Percentiles rank a stretch among this genome's conserved stretches.
phyloP scores from a whole-genome alignment of 164 flowering plant species.

The Paratinospora sagittata region DNA sequence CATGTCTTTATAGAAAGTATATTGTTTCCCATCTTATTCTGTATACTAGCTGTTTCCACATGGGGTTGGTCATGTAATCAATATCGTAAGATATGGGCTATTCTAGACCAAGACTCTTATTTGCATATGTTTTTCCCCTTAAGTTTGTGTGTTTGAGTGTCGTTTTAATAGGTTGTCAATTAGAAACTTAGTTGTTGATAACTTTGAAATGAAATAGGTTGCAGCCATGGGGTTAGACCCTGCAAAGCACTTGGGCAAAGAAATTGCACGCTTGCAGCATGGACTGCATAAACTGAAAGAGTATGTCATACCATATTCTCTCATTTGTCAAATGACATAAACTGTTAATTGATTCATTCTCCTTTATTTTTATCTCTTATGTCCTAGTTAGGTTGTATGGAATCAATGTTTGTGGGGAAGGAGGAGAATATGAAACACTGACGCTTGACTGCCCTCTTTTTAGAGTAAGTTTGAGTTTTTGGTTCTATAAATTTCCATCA shows the following conservation, averaged over 20 bases:
- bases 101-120: neutral
- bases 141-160: neutral
- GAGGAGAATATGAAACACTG: conserved; percentile 95
- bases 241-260: conserved; percentile 82
- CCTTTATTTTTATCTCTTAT: conserved; percentile 1
- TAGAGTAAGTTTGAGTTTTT: conserved; percentile 35
- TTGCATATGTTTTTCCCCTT: neutral
- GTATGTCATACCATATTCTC: conserved; percentile 34
- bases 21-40: neutral
- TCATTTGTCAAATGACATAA: neutral
- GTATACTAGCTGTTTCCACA: neutral
- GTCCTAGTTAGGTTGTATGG: conserved; percentile 64
- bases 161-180: neutral
- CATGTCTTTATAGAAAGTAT: neutral
- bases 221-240: conserved; percentile 93
- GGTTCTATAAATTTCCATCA: neutral
- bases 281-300: conserved; percentile 68
- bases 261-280: conserved; percentile 44
- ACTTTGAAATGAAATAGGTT: conserved; percentile 39
- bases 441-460: conserved; percentile 96
- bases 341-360: neutral
- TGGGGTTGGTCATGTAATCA: neutral
- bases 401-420: conserved; percentile 95
- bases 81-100: neutral
- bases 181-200: neutral